These are phyloP conservation scores for Gracilaria vermiculophylla DNA, from an alignment of 23 red algal genomes.

Conservation along the genomic window DNA sequence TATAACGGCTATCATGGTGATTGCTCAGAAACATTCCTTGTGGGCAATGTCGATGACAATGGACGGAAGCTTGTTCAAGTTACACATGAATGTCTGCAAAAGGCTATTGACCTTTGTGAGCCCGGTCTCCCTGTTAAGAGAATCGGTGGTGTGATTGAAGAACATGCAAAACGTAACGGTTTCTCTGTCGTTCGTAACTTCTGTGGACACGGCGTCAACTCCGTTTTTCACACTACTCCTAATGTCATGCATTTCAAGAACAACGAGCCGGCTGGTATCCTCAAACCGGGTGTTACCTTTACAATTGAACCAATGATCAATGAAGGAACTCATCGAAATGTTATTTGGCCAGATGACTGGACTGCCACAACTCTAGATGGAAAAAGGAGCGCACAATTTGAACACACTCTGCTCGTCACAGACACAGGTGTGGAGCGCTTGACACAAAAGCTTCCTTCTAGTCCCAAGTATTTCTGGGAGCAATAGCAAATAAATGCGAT, in stretches of 20 bases:
- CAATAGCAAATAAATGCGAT: background rate
- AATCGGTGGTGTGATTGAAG: conserved; percentile 92
- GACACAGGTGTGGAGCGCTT: conserved; percentile 74
- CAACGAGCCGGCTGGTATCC: conserved; percentile 68
- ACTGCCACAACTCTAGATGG: conserved; percentile 90
- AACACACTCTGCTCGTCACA: conserved; percentile 88
- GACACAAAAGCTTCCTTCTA: conserved; percentile 50
- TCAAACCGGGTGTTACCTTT: conserved; percentile 86
- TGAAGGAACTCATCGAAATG: conserved; percentile 68
- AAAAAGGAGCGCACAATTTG: conserved; percentile 87
- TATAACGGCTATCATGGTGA: conserved; percentile 96
- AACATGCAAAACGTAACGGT: conserved; percentile 64
- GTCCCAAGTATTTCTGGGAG: conserved; percentile 76
- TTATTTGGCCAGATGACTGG: conserved; percentile 94
- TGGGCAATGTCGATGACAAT: conserved; percentile 70
- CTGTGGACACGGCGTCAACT: conserved; percentile 93
- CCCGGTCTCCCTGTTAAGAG: conserved; percentile 77
- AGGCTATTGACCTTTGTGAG: conserved; percentile 80
- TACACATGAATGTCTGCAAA: conserved; percentile 84
- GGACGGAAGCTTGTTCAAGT: conserved; percentile 73
- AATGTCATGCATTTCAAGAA: conserved; percentile 94
- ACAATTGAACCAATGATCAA: conserved; percentile 99
- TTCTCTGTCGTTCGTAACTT: conserved; percentile 88
- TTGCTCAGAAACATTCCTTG: conserved; percentile 94
- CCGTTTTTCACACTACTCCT: conserved; percentile 92